phyloP scores from a whole-genome alignment of 129 eudicot species.

The Escallonia herrerae region DNA sequence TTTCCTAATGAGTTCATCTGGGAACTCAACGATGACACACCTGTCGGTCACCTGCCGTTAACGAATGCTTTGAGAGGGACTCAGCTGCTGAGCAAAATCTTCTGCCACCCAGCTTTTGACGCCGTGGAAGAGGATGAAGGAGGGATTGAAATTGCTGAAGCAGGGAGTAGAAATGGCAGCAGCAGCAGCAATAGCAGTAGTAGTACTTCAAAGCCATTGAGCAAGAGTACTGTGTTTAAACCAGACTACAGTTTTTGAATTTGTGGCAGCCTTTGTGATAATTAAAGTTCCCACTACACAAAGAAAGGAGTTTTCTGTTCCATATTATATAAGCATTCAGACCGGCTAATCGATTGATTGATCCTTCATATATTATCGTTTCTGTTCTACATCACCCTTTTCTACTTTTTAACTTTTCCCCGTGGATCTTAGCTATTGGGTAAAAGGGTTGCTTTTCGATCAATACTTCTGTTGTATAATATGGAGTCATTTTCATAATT shows the following conservation, averaged over 20 bases:
- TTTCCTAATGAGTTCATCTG: constrained; percentile 78
- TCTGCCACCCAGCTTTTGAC: constrained; percentile 75
- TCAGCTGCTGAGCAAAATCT: constrained; percentile 49
- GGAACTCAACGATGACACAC: constrained; percentile 54
- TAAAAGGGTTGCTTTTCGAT: no score
- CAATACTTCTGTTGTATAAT: no score
- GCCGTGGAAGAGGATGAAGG: constrained; percentile 22
- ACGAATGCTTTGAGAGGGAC: constrained; percentile 92
- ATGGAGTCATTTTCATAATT: no score
- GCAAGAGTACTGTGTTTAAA: constrained; percentile 36
- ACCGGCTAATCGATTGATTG: no score
- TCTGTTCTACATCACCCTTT: no score
- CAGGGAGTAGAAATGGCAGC: constrained; percentile 3
- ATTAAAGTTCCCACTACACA: no score
- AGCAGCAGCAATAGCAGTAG: background rate
- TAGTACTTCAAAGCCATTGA: constrained; percentile 14
- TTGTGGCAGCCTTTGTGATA: background rate
- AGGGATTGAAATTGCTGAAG: background rate
- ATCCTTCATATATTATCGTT: no score
- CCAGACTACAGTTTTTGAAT: constrained; percentile 55
- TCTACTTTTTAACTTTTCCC: no score
- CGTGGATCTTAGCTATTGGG: no score
- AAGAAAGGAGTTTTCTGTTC: no score
- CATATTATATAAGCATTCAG: no score
- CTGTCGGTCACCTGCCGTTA: constrained; percentile 81